These are phyloP conservation scores for Podaxis sp. DNA, from an alignment of 768 basidiomycete species.

Conservation along the genomic window DNA sequence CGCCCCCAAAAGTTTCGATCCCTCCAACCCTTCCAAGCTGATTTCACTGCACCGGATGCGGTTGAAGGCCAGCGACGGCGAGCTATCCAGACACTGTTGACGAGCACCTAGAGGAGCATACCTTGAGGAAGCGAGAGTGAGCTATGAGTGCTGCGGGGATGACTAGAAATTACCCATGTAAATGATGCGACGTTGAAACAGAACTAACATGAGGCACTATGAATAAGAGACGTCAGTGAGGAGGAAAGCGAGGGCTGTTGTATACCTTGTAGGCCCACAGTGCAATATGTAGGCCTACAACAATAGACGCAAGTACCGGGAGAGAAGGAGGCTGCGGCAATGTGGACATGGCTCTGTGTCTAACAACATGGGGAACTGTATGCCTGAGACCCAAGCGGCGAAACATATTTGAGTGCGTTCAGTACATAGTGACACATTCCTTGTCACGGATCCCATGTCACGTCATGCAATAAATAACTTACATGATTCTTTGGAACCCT, in stretches of 20 bases:
- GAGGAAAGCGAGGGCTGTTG: not conserved
- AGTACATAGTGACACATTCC: not conserved
- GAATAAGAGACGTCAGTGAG: constrained; percentile 3
- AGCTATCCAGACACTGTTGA: constrained; percentile 29
- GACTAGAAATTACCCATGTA: constrained; percentile 38
- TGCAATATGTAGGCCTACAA: constrained; percentile 35
- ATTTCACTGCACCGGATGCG: constrained; percentile 22
- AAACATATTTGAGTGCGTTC: not conserved
- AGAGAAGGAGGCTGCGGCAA: constrained; percentile 26
- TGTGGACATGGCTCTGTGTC: constrained; percentile 3
- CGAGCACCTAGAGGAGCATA: constrained; percentile 43
- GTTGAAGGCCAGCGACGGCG: constrained; percentile 17
- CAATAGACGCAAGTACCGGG: constrained; percentile 26
- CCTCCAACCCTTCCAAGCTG: constrained; percentile 7
- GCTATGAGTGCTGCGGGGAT: not conserved
- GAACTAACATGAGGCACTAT: constrained; percentile 47
- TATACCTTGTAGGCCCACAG: constrained; percentile 45
- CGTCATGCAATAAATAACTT: too few species aligned
- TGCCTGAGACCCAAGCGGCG: not conserved
- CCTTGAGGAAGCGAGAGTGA: constrained; percentile 13
- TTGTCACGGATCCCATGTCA: not conserved
- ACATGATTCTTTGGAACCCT: too few species aligned
- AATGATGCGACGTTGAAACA: constrained; percentile 50
- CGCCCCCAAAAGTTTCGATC: constrained; percentile 18
- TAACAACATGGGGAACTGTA: not conserved